Evolutionary conservation across 2,329 filamentous ascomycete species (phyloP), one percentile per base, ranked within the genome.

Genomic region (Fonsecaea pedrosoi): DNA sequence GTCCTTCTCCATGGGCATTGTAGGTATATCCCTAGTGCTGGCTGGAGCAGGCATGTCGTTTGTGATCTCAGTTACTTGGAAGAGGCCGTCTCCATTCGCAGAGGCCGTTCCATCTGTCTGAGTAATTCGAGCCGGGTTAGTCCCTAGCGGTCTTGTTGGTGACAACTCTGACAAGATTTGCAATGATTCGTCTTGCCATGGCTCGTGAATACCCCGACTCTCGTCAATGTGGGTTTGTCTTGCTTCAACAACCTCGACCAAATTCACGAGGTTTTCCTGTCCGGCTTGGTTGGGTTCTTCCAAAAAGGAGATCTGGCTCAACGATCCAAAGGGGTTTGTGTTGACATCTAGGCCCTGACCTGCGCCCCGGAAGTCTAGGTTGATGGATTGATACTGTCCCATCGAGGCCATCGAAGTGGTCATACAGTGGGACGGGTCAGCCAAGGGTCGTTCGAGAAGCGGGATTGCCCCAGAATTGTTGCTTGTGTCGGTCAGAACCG

Each of bases 241-340:
- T 21, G 62, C 54, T 34, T 64, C 61, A 37, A 8, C 37, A 35
- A 53, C 8, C 18, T 30, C 30, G 35, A 50, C 34, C 53, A 60
- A 30, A 12, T 54, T 5, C 30, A 32, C 54, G 25, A 42, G 18
- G 15, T 60, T 35, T 42, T 64, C 65, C 10, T 57, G 57, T 60
- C 59, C 55, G 12, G 54, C 55, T 18, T 54, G 54, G 32, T 66
- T 62, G 2, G 38, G 38, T 6, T 69, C 66, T 15, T 66, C 69
- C 53, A 60, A 62, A 18, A 67, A n/a, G 21, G 69, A 71, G 2
- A 64, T 55, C 48, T 73, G 72, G 45, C 64, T 71, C n/a, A 68
- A n/a, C 0, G 64, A 57, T 30, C 72, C 72, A 48, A 73, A 73
- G 2, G 71, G 72, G 50, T 73, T 73, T 15, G 67, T 35, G 58